Conservation (phyloP, 306 rosid genomes). For the Amphicarpaea edgeworthii region DNA sequence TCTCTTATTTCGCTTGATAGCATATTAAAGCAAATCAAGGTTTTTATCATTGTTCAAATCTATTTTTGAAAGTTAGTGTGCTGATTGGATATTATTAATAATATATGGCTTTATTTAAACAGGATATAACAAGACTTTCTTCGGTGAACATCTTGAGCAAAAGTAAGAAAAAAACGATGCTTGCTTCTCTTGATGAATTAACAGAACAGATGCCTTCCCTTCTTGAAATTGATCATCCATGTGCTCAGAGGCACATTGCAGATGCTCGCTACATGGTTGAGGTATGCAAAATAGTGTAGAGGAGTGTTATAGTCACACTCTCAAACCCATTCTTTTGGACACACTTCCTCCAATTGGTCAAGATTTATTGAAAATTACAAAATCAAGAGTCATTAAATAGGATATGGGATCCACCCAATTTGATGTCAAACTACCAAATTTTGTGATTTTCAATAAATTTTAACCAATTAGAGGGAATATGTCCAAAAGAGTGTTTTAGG, state of each 20-base stretch:
- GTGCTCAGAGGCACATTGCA: conserved; percentile 82
- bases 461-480: too few species aligned
- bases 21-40: conserved; percentile 94
- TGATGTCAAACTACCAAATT: too few species aligned
- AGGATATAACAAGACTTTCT: conserved; percentile 75
- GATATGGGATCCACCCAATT: too few species aligned
- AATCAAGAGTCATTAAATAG: too few species aligned
- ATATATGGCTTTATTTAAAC: conserved; percentile 45
- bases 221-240: conserved; percentile 93
- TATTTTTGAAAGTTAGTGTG: conserved; percentile 14
- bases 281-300: conserved; percentile 62
- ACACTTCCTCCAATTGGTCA: too few species aligned
- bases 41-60: conserved; percentile 43
- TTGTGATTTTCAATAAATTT: too few species aligned
- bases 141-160: conserved; percentile 70
- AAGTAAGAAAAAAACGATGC: conserved; percentile 76
- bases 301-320: too few species aligned
- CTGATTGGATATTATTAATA: conserved; percentile 33
- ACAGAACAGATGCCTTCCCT: conserved; percentile 91
- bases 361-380: too few species aligned
- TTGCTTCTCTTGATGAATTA: conserved; percentile 81
- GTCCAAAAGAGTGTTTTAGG: too few species aligned
- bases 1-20: conserved; percentile 95
- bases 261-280: conserved; percentile 74
- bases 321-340: too few species aligned